Evolutionary conservation across 1,139 yeast genomes (phyloP), one percentile per base, ranked within the genome.

Genomic region (Saccharomyces hybrid): DNA sequence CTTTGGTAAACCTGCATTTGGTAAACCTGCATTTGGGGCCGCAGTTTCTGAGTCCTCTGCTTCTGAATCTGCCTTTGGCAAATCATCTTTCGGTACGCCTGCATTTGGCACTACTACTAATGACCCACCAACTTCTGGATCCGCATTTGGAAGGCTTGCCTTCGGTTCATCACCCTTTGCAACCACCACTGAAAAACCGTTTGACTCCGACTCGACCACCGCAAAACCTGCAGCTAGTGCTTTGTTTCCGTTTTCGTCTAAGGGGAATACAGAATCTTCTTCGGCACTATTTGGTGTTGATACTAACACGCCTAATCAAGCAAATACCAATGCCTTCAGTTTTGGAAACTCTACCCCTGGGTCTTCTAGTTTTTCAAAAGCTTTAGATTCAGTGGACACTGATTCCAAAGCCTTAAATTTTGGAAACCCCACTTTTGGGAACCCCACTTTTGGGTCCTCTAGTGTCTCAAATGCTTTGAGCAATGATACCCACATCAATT

Each of bases 131-230:
- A 53, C 58, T 7, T 57, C 57, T 6, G 48, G 34, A 26, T 52
- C 63, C 5, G 54, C 60, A 2, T 61, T 60, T 57, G 68, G 67
- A 14, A 52, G 58, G 29, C 55, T 62, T 26, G 44, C 61, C 0
- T 63, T 64, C 54, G 71, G 70, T 25, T 34, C 51, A 48, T 19
- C 58, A n/a, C 42, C 54, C 14, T 50, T 47, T 46, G 46, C 52
- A 19, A 34, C 11, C 5, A 9, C 11, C 11, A 28, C 11, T 7
- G 5, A 28, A 8, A 3, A 9, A 28, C 11, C 46, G 1, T 44
- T 49, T 13, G 52, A n/a, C 8, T 19, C 47, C 23, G n/a, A 25
- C 2, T 52, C 55, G 29, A 1, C 28, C 14, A 5, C 13, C 14
- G n/a, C 38, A 32, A 32, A 32, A 32, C 38, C 19, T 13, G 8